phyloP scores from a whole-genome alignment of 768 basidiomycete genomes.

The Boletus barrowsii region DNA sequence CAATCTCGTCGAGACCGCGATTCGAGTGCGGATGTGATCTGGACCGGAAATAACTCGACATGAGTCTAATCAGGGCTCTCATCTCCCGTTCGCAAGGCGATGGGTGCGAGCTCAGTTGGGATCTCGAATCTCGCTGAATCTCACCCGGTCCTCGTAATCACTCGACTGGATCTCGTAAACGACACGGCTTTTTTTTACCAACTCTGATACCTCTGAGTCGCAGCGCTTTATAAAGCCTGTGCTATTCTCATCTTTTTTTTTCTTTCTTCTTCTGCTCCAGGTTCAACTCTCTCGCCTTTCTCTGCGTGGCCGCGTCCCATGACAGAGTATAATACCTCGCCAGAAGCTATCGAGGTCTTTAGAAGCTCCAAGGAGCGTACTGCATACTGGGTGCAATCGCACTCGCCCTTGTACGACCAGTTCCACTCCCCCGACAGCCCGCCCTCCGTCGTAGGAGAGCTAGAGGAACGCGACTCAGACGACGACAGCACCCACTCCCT shows the following conservation, averaged over 20 bases:
- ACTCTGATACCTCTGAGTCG: conserved; percentile 2
- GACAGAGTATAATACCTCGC: conserved; percentile 63
- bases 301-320: conserved; percentile 31
- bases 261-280: conserved; percentile 2
- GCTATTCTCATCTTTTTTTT: conserved; percentile 8
- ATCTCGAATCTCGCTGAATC: conserved; percentile 26
- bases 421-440: conserved; percentile 60
- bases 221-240: conserved; percentile 25
- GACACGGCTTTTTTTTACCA: conserved; percentile 24
- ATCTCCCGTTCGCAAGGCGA: conserved; percentile 12
- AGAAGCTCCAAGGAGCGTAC: conserved; percentile 61
- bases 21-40: conserved; percentile 14
- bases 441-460: conserved; percentile 42
- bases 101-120: background rate
- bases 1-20: conserved; percentile 29
- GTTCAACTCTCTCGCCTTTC: background rate
- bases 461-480: conserved; percentile 41
- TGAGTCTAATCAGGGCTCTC: conserved; percentile 24
- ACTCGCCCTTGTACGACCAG: conserved; percentile 31
- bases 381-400: conserved; percentile 58
- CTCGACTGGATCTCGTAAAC: conserved; percentile 22
- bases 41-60: conserved; percentile 31
- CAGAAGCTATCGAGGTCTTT: conserved; percentile 57
- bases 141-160: background rate
- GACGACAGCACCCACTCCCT: conserved; percentile 42